Base-by-base conservation (phyloP, 192 early-diverging fungal species). In the Martensiomyces pterosporus region DNA sequence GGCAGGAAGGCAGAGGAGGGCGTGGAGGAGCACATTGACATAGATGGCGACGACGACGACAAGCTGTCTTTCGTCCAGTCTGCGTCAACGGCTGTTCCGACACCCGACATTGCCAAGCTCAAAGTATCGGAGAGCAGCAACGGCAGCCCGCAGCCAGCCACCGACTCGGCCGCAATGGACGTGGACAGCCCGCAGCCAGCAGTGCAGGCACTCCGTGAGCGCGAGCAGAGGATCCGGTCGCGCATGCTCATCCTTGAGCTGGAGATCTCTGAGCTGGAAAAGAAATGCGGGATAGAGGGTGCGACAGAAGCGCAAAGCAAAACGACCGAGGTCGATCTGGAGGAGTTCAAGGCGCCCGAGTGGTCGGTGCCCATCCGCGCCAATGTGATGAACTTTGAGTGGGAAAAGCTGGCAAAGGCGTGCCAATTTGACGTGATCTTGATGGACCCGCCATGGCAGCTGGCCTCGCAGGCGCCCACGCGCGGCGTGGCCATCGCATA, bases 381-480 rank as follows among this genome's bases (percentile, higher is more conserved):
- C 18, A 90, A 94, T 70, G 94, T 97, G 24, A 84, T 90, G 81
- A 88, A 83, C 40, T 97, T 93, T 84, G 94, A 97, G 47, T 97
- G 92, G 91, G 67, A 75, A 80, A 75, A 62, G 52, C 76, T 97
- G 21, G 90, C 88, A 5, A 48, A 51, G 24, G 86, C 81, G 24
- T 86, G 85, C 55, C 94, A 94, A 66, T 97, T 97, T 49, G 92
- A 94, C 62, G 89, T 89, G 26, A 91, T 97, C 47, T 53, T 89
- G 35, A 92, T 93, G 79, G 94, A 97, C 75, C 94, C 94, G 39
- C 92, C 94, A 63, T 97, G 94, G 94, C 94, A 94, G 76, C 81
- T 97, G 13, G 91, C 94, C 19, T 89, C 90, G 12, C 84, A 93
- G 57, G 87, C 89, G 0, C 94, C 94, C 6, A 94, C 94, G 0